These are phyloP conservation scores for Hyaloscypha hepaticicola DNA, from an alignment of 495 filamentous ascomycete species.

Conservation along the genomic window DNA sequence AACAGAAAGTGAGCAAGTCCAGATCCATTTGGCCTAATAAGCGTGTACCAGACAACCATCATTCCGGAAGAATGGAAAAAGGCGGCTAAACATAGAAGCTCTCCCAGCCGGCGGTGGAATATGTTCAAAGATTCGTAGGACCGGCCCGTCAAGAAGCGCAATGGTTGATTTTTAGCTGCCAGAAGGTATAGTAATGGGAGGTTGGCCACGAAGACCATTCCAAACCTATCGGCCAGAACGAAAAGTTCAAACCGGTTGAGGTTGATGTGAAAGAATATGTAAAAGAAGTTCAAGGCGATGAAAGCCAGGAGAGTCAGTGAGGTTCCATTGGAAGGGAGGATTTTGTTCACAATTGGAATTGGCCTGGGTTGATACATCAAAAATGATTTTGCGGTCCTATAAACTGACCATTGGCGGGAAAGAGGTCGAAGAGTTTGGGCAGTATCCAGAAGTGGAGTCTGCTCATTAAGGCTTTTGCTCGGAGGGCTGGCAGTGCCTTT, in stretches of 20 bases:
- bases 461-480: constrained; percentile 15
- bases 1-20: constrained; percentile 37
- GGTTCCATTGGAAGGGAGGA: constrained; percentile 51
- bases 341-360: constrained; percentile 53
- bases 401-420: constrained; percentile 1
- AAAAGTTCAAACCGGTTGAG: constrained; percentile 47
- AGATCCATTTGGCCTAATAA: constrained; percentile 41
- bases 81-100: constrained; percentile 45
- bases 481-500: constrained; percentile 15
- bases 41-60: constrained; percentile 45
- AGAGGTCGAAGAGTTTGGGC: neutral
- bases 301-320: constrained; percentile 49
- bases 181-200: constrained; percentile 61
- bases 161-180: constrained; percentile 61
- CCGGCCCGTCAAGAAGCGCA: constrained; percentile 56
- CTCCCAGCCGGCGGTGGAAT: constrained; percentile 55
- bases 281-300: constrained; percentile 55
- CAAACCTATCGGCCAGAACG: constrained; percentile 54
- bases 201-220: constrained; percentile 55
- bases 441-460: constrained; percentile 22
- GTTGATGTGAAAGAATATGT: constrained; percentile 49
- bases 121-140: constrained; percentile 66
- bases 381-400: constrained; percentile 13
- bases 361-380: constrained; percentile 51
- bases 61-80: constrained; percentile 47